Conservation (phyloP, 2,329 filamentous ascomycete species). For the Laburnicola sp. region DNA sequence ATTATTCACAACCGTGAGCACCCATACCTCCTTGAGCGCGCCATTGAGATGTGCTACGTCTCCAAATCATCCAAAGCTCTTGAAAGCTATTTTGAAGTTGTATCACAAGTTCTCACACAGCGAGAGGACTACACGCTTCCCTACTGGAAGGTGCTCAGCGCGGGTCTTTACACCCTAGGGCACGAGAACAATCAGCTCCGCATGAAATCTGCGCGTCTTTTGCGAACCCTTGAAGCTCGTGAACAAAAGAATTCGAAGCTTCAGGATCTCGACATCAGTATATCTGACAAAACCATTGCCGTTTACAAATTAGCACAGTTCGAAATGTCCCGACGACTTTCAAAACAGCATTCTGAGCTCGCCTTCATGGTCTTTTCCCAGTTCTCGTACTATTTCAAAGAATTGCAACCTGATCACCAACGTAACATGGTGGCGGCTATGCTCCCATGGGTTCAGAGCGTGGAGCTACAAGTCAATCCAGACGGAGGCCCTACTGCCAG, state of each 20-base stretch:
- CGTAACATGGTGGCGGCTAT: slow-evolving; percentile 93
- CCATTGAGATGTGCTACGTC: slow-evolving; percentile 87
- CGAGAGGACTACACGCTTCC: slow-evolving; percentile 79
- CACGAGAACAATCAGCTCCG: slow-evolving; percentile 88
- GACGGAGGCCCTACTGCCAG: slow-evolving; percentile 87
- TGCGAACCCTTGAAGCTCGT: slow-evolving; percentile 80
- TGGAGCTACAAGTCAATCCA: slow-evolving; percentile 88
- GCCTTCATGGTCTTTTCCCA: slow-evolving; percentile 96
- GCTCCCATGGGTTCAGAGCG: slow-evolving; percentile 92
- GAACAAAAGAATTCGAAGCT: slow-evolving; percentile 86
- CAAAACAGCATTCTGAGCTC: slow-evolving; percentile 83
- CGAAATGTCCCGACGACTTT: slow-evolving; percentile 87
- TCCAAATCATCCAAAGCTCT: slow-evolving; percentile 79
- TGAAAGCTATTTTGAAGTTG: slow-evolving; percentile 93
- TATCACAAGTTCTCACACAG: slow-evolving; percentile 82
- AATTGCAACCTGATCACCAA: slow-evolving; percentile 78
- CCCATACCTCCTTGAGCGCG: slow-evolving; percentile 81
- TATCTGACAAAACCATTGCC: slow-evolving; percentile 96
- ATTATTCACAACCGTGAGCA: slow-evolving; percentile 89
- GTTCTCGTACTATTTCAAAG: slow-evolving; percentile 91
- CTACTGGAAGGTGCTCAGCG: slow-evolving; percentile 87
- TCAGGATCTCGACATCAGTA: slow-evolving; percentile 96
- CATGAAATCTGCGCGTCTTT: slow-evolving; percentile 80
- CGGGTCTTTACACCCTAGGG: slow-evolving; percentile 88
- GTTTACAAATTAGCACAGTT: slow-evolving; percentile 98